Percentiles rank a stretch among this genome's conserved stretches.
phyloP scores from a whole-genome alignment of 768 basidiomycete genomes.

The Phlebiopsis gigantea region DNA sequence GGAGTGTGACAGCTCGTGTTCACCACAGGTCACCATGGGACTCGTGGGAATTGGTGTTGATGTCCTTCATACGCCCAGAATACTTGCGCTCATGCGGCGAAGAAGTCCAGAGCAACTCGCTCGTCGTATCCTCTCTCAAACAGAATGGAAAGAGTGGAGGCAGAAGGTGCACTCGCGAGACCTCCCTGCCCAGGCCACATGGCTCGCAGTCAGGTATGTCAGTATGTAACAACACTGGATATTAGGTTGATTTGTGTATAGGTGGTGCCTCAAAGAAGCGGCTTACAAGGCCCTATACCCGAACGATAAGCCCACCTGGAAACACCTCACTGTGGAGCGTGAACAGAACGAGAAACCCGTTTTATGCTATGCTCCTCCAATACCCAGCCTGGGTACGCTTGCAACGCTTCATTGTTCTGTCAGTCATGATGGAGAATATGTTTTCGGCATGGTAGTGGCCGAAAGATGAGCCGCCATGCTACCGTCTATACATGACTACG shows the following conservation, averaged over 20 bases:
- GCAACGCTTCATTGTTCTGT: conserved; percentile 60
- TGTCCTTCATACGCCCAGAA: conserved; percentile 63
- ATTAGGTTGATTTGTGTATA: conserved; percentile 23
- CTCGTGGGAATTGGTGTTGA: conserved; percentile 74
- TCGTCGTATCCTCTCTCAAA: conserved; percentile 53
- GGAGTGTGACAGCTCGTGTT: no score
- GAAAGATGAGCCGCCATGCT: conserved; percentile 29
- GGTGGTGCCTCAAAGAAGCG: conserved; percentile 84
- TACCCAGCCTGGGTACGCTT: conserved; percentile 13
- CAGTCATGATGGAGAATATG: conserved; percentile 80
- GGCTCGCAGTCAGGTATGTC: conserved; percentile 69
- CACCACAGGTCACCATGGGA: no score
- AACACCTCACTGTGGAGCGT: conserved; percentile 46
- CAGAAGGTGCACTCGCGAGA: conserved; percentile 22
- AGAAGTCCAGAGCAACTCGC: conserved; percentile 44
- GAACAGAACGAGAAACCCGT: conserved; percentile 39
- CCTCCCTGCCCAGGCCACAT: conserved; percentile 32
- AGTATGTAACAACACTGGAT: background rate
- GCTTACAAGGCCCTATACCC: conserved; percentile 84
- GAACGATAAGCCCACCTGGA: conserved; percentile 57
- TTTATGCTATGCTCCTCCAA: conserved; percentile 26
- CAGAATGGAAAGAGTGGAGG: conserved; percentile 38
- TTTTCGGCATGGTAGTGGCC: conserved; percentile 61
- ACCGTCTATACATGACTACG: no score
- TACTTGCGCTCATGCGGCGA: conserved; percentile 48